phyloP scores from a whole-genome alignment of 305 asterid genomes.

The Fraxinus platypoda region DNA sequence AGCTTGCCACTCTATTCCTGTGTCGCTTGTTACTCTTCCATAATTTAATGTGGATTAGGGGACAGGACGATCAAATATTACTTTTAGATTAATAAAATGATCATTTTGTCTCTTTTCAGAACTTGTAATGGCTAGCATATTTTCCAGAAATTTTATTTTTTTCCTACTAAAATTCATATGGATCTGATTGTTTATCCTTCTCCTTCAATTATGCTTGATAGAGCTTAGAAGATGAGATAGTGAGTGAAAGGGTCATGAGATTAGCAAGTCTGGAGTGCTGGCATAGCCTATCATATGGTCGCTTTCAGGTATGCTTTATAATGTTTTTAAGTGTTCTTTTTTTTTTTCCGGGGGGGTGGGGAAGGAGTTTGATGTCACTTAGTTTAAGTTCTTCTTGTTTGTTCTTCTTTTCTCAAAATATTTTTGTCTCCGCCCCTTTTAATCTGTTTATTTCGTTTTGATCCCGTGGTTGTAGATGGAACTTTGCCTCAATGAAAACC shows the following conservation, averaged over 20 bases:
- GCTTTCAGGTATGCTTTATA: slow-evolving; percentile 70
- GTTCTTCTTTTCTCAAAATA: neutral
- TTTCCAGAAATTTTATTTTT: neutral
- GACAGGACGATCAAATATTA: neutral
- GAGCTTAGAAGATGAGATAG: slow-evolving; percentile 97
- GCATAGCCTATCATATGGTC: slow-evolving; percentile 92
- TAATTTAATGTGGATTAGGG: neutral
- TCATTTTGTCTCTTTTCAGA: neutral
- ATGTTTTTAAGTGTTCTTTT: neutral
- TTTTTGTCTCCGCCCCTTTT: slow-evolving; percentile 2
- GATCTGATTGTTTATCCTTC: slow-evolving; percentile 14
- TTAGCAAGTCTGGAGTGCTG: slow-evolving; percentile 90
- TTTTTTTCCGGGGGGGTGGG: no score
- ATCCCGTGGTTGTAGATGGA: slow-evolving; percentile 58
- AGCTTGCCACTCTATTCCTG: neutral
- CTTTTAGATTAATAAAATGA: slow-evolving; percentile 7
- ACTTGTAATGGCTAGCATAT: slow-evolving; percentile 13
- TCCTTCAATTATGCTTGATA: slow-evolving; percentile 32
- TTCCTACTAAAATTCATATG: slow-evolving; percentile 6
- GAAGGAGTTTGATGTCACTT: neutral
- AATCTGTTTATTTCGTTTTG: slow-evolving; percentile 16
- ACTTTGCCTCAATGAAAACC: slow-evolving; percentile 72
- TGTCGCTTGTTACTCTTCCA: neutral
- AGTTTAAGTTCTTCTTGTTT: slow-evolving; percentile 10
- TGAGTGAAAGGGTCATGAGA: slow-evolving; percentile 82